Evolutionary conservation across 305 asterid genomes (phyloP), one percentile per base, ranked within the genome.

Genomic region (Fraxinus sp.): DNA sequence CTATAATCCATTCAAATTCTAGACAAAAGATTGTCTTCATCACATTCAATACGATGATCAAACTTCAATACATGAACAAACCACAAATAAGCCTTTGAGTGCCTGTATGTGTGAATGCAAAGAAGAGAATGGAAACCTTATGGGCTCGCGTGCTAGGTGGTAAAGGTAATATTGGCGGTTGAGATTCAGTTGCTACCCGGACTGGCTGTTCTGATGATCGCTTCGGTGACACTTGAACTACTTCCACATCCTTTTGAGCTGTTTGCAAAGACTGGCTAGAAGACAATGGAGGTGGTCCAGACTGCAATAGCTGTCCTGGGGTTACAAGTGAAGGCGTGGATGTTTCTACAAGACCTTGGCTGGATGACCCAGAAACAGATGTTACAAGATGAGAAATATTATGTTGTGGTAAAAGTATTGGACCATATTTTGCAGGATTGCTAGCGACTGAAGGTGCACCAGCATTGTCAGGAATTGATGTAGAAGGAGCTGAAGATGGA

Each of bases 221-320:
- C 59, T 87, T 83, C 1, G 93, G 87, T 59, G 92, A 88, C 74
- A 92, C 97, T 86, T 93, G 89, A 77, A 92, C 97, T 76, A 93
- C 97, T 87, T 94, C 98, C 46, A 93, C 98, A 82, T 96, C 99
- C 66, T 94, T 93, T 79, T 96, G 98, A n/a, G 86, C 44, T 77
- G 94, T 87, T 84, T 86, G 96, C 41, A 86, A 80, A 55, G 90
- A 82, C 78, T 91, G 97, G 80, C 86, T 64, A 26, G 88, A 82
- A 64, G 93, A 78, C 83, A 77, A 88, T 9, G 88, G 59, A 79
- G 91, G 57, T 41, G 91, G 82, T 24, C 89, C 97, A 76, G 91
- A 85, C 37, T 91, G 97, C 84, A 94, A 83, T 64, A 96, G 95
- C 88, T 94, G 97, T 52, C 97, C 98, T 7, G 99, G 99, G 14